Conservation (phyloP, 1,284 basidiomycete genomes). For the Trametes polyzona region DNA sequence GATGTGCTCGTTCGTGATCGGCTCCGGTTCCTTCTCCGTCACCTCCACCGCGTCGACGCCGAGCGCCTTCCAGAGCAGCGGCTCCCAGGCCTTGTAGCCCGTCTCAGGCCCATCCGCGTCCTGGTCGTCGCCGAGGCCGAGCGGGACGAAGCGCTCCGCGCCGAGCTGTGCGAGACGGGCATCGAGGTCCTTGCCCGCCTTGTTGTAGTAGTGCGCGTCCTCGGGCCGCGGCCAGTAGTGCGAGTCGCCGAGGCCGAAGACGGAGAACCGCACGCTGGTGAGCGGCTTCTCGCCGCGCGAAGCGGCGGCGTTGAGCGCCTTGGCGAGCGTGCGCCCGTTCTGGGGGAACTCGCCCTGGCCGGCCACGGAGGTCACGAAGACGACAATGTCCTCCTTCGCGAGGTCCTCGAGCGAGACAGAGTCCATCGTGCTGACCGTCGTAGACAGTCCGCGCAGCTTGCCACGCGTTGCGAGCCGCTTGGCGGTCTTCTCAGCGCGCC, state of each 20-base stretch:
- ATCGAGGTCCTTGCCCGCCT: conserved; percentile 92
- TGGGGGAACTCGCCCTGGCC: conserved; percentile 98
- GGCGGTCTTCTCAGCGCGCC: conserved; percentile 94
- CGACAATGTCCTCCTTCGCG: conserved; percentile 80
- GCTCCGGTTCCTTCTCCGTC: conserved; percentile 91
- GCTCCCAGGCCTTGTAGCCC: conserved; percentile 96
- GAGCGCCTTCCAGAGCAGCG: conserved; percentile 90
- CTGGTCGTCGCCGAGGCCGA: conserved; percentile 96
- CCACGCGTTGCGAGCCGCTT: conserved; percentile 87
- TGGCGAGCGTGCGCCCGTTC: conserved; percentile 92
- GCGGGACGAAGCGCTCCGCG: conserved; percentile 67
- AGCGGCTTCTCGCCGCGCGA: conserved; percentile 60
- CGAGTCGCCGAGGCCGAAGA: conserved; percentile 97
- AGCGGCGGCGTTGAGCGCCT: conserved; percentile 76
- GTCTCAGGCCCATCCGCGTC: conserved; percentile 97
- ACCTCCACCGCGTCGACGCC: conserved; percentile 93
- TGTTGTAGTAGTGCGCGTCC: conserved; percentile 98
- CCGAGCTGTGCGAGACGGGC: conserved; percentile 77
- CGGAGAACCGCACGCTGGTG: conserved; percentile 72
- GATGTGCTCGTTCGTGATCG: conserved; percentile 99
- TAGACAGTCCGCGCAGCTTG: conserved; percentile 84
- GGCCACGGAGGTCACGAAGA: conserved; percentile 94
- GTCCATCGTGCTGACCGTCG: conserved; percentile 75
- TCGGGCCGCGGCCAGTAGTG: conserved; percentile 99
- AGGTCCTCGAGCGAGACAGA: conserved; percentile 78